These are phyloP conservation scores for Colletotrichum sp. DNA, from an alignment of 2,329 filamentous ascomycete genomes.

Conservation along the genomic window DNA sequence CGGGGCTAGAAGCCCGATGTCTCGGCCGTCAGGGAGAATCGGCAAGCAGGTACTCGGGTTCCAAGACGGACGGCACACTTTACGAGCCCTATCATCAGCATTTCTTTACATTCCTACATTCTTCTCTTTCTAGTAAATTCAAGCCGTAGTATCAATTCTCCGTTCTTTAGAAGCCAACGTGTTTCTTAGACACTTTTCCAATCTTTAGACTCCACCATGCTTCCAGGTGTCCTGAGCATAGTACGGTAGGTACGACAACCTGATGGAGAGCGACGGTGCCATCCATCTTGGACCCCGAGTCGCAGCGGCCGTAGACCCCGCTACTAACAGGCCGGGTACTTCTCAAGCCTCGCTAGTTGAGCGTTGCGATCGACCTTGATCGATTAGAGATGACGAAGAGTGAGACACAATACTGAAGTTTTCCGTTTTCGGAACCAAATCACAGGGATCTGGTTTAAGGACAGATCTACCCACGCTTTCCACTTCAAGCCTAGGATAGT, in stretches of 20 bases:
- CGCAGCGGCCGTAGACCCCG: not conserved
- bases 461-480: not conserved
- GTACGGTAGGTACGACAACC: not conserved
- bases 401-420: not conserved
- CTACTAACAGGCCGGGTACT: not conserved
- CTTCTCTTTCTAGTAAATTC: not conserved
- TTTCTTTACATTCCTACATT: not conserved
- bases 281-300: not conserved
- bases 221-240: accelerated
- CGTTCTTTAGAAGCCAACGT: not conserved
- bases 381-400: not conserved
- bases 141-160: not conserved
- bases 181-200: not conserved
- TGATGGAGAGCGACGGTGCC: not conserved
- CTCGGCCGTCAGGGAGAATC: not conserved
- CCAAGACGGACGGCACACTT: not conserved
- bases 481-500: not conserved
- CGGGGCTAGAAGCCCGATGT: not conserved
- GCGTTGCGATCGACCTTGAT: not conserved
- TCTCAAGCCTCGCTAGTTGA: not conserved
- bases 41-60: not conserved
- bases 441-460: not conserved
- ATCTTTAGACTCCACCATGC: not conserved
- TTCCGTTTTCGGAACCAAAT: not conserved
- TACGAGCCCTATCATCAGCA: not conserved